Evolutionary conservation across 108 stramenopile genomes (phyloP).

Genomic region (Cyclotella kingstonii): DNA sequence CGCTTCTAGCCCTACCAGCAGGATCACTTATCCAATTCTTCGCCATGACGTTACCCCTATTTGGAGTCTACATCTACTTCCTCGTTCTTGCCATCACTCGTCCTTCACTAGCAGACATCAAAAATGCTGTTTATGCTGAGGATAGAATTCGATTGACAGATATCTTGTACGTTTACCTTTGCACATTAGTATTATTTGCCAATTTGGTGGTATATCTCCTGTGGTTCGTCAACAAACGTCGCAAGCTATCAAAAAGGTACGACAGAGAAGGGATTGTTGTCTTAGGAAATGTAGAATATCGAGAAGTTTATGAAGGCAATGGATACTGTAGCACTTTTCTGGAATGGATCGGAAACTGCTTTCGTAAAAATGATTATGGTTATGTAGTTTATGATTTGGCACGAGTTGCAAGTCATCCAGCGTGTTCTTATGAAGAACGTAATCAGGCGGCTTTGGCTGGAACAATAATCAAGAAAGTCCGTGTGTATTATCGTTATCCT

Average conservation of each 20-base stretch:
- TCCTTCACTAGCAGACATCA: conserved; percentile 35
- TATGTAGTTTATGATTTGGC: conserved; percentile 48
- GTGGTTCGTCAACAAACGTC: conserved; percentile 59
- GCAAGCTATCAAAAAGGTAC: conserved; percentile 52
- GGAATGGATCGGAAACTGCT: conserved; percentile 21
- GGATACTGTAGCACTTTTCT: not conserved
- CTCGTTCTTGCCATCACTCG: conserved; percentile 48
- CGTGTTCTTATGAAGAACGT: conserved; percentile 18
- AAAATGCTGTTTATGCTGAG: conserved; percentile 24
- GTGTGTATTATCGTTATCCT: conserved; percentile 65
- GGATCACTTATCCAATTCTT: conserved; percentile 54
- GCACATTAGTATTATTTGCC: conserved; percentile 43
- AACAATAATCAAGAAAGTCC: conserved; percentile 54
- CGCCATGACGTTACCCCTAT: conserved; percentile 56
- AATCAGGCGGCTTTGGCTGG: conserved; percentile 7
- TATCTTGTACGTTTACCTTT: conserved; percentile 51
- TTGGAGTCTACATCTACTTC: conserved; percentile 64
- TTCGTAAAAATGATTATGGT: conserved; percentile 47
- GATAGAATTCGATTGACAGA: conserved; percentile 54
- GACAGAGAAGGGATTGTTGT: conserved; percentile 44
- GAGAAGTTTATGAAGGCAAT: conserved; percentile 16
- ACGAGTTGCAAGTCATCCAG: conserved; percentile 48
- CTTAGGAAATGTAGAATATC: conserved; percentile 35
- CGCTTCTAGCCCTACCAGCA: conserved; percentile 40
- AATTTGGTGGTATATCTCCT: conserved; percentile 48